Evolutionary conservation across 768 basidiomycete genomes (phyloP).

Genomic region (Boletus sp.): DNA sequence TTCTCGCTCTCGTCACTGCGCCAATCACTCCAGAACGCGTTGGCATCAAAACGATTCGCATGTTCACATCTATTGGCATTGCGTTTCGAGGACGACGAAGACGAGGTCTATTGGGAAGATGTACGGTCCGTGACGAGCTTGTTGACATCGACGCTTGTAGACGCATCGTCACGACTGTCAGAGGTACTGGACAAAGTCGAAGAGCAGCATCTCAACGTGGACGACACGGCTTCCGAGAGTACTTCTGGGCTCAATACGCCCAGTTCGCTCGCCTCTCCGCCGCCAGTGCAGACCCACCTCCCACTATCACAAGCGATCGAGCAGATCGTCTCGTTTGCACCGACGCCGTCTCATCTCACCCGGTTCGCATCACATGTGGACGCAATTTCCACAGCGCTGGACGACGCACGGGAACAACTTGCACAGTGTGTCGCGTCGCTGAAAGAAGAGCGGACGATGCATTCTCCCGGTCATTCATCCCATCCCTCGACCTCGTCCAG

Average conservation of each 20-base stretch:
- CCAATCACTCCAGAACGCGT: conserved; percentile 59
- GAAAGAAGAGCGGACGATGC: conserved; percentile 36
- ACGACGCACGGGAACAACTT: conserved; percentile 69
- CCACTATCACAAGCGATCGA: conserved; percentile 14
- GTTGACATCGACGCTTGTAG: conserved; percentile 63
- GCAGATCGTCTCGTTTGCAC: conserved; percentile 56
- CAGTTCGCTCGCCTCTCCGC: conserved; percentile 5
- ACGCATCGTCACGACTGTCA: conserved; percentile 58
- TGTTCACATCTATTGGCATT: conserved; percentile 79
- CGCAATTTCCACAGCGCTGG: conserved; percentile 62
- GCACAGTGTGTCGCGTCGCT: conserved; percentile 60
- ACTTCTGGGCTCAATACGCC: conserved; percentile 3
- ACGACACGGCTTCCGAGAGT: conserved; percentile 42
- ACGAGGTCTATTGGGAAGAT: conserved; percentile 83
- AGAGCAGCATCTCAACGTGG: conserved; percentile 43
- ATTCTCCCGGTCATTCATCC: conserved; percentile 19
- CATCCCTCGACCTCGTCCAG: conserved; percentile 22
- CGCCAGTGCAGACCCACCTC: conserved; percentile 11
- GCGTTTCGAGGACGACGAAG: conserved; percentile 70
- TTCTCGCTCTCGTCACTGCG: conserved; percentile 64
- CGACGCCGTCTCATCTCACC: conserved; percentile 65
- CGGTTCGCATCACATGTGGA: conserved; percentile 75
- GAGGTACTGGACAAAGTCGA: conserved; percentile 65
- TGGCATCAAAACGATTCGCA: conserved; percentile 73
- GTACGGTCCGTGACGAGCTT: conserved; percentile 72